These are phyloP conservation scores for Alectoria sarmentosa DNA, from an alignment of 495 filamentous ascomycete genomes.

Conservation along the genomic window DNA sequence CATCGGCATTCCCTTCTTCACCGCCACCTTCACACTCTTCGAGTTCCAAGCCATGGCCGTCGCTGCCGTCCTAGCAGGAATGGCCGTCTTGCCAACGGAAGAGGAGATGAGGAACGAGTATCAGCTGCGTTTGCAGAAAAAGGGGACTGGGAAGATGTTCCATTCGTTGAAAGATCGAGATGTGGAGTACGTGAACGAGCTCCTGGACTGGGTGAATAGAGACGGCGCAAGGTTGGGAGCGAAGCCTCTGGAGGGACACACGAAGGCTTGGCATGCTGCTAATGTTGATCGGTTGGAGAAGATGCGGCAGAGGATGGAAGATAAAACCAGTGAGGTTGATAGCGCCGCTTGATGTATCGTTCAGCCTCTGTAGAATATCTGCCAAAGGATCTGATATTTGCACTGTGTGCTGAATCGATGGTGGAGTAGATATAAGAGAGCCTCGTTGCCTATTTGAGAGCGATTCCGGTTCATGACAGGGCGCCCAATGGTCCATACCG, in stretches of 20 bases:
- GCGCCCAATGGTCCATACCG: too few relatives aligned
- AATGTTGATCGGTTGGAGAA: slow-evolving; percentile 31
- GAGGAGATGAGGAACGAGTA: slow-evolving; percentile 49
- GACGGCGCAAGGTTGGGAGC: slow-evolving; percentile 29
- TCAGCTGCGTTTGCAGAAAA: slow-evolving; percentile 32
- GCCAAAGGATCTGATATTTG: too few relatives aligned
- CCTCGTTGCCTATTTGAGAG: too few relatives aligned
- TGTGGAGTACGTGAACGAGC: slow-evolving; percentile 45
- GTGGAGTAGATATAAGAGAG: too few relatives aligned
- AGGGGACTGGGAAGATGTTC: slow-evolving; percentile 46
- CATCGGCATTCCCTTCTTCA: slow-evolving; percentile 9
- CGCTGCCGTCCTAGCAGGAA: slow-evolving; percentile 42
- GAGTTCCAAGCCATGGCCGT: slow-evolving; percentile 14
- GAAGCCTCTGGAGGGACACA: slow-evolving; percentile 38
- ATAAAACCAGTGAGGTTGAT: not conserved
- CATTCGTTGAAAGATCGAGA: slow-evolving; percentile 49
- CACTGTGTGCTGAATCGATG: too few relatives aligned
- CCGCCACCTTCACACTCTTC: slow-evolving; percentile 8
- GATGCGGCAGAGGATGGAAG: slow-evolving; percentile 5
- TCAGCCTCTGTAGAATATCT: too few relatives aligned
- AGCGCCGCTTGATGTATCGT: not conserved
- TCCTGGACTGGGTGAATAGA: slow-evolving; percentile 49
- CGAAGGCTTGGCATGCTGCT: slow-evolving; percentile 37
- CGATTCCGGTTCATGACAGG: too few relatives aligned
- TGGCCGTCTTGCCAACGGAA: slow-evolving; percentile 41